Base-by-base conservation (phyloP, 2,329 filamentous ascomycete species). In the Exutisphaerella laricina region DNA sequence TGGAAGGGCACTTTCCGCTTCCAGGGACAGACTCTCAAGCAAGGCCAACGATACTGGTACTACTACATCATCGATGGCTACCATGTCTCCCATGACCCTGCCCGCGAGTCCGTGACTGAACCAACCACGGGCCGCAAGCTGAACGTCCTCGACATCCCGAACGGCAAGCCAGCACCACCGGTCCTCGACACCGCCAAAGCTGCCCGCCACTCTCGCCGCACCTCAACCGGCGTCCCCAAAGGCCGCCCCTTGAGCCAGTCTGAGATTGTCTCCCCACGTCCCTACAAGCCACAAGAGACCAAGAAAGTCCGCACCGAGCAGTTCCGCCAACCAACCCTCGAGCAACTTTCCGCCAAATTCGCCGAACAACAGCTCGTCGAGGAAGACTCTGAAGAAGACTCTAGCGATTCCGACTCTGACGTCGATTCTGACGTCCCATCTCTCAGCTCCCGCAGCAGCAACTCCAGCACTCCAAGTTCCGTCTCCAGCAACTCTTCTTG, bases 21-120 rank as follows among this genome's bases (percentile, higher is more conserved):
- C 74, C 85, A 92, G 71, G 84, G 84, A 65, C 72, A 80, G 50
- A 90, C 87, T 48, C 79, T 97, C 60, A 82, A 90, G 74, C 76
- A 87, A 59, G 88, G 90, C 66, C 82, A 87, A 66, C 84, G 90
- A 66, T 97, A 97, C 81, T 98, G 92, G 92, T 98, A 97, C 82
- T 98, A 98, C 81, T 98, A 96, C 78, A 96, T 97, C 81, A 92
- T 97, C 69, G 92, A 98, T 68, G 92, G 92, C 59, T 96, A 96
- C 80, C 89, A 96, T 69, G 84, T 94, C 67, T 89, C 89, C 50
- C 90, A 97, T 78, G 92, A 97, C 73, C 89, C 90, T 57, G 86
- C 85, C 67, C 83, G 88, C 66, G 75, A 85, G 62, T 90, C 84
- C 64, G 94, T 86, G 64, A 84, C 85, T 56, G 92, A 98, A 77